Percentiles rank a stretch among this genome's conserved stretches.
Evolutionary conservation across 2,329 filamentous ascomycete genomes (phyloP).

Genomic region (Microdochium trichocladiopsis): DNA sequence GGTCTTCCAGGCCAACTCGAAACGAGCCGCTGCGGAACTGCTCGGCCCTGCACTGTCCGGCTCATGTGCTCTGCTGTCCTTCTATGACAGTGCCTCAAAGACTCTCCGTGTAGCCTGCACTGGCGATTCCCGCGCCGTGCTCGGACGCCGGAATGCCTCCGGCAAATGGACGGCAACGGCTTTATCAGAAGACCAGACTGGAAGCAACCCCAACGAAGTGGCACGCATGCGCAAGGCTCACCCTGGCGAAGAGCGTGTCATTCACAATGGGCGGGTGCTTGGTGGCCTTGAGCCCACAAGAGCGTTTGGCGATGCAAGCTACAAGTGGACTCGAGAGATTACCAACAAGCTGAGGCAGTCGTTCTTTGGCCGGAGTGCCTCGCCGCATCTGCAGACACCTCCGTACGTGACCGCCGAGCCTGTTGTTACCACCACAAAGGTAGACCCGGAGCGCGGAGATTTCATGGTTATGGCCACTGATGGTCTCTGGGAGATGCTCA

Average conservation of each 20-base stretch:
- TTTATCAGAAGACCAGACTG: slow-evolving; percentile 90
- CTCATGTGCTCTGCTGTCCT: slow-evolving; percentile 93
- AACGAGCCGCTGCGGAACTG: slow-evolving; percentile 83
- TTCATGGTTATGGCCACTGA: slow-evolving; percentile 96
- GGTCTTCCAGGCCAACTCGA: slow-evolving; percentile 81
- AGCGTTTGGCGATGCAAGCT: slow-evolving; percentile 92
- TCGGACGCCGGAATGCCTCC: slow-evolving; percentile 68
- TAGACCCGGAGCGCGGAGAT: slow-evolving; percentile 83
- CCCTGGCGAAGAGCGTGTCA: slow-evolving; percentile 81
- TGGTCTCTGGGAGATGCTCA: slow-evolving; percentile 98
- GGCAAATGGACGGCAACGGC: slow-evolving; percentile 92
- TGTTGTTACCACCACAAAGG: slow-evolving; percentile 85
- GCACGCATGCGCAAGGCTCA: slow-evolving; percentile 79
- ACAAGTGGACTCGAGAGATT: slow-evolving; percentile 89
- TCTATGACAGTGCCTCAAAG: slow-evolving; percentile 86
- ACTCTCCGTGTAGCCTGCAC: slow-evolving; percentile 91
- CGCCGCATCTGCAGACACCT: slow-evolving; percentile 75
- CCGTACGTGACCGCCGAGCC: slow-evolving; percentile 98
- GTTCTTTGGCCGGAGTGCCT: slow-evolving; percentile 81
- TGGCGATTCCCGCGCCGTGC: slow-evolving; percentile 89
- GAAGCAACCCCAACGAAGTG: slow-evolving; percentile 77
- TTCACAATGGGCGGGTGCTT: slow-evolving; percentile 82
- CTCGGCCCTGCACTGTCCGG: slow-evolving; percentile 90
- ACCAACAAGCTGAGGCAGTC: slow-evolving; percentile 74
- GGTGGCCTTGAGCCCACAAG: slow-evolving; percentile 88